Evolutionary conservation across 192 early-diverging fungal species (phyloP), one percentile per base, ranked within the genome.

Genomic region (Coemansia sp.): DNA sequence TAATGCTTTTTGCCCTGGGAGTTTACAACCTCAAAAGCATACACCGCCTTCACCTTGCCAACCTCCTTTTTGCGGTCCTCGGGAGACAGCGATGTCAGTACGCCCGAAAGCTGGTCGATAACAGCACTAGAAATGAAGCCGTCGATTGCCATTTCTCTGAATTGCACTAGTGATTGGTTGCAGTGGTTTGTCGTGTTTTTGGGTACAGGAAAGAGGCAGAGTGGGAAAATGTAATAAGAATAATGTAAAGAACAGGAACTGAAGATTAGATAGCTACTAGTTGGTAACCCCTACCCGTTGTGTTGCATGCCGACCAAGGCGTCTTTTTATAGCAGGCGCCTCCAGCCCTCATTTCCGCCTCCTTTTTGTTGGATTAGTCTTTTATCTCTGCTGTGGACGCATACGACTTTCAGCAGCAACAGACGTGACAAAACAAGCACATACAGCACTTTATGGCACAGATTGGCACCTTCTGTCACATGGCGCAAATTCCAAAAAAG

Each of bases 21-120:
- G 71, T 94, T 96, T 59, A 63, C 8, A 69, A 98, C 86, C 57
- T 93, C 87, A 76, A 98, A 93, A 67, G 92, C 89, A 82, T 94
- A 96, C 49, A 94, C 82, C 40, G 92, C 94, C 61, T 96, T 96
- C 40, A 40, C 47, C 19, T 70, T 73, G 55, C 16, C 66, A 41
- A 82, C 63, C 49, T 82, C 79, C 67, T 73, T 73, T 51, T 82
- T 76, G 65, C 79, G 79, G 45, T 71, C 74, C 26, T 82, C 79
- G 1, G 79, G 71, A 5, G 75, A 66, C 59, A 83, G 72, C 47
- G 72, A 48, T 2, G 43, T 62, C 42, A 77, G 69, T 18, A 77
- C 75, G 63, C 48, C 37, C 0, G 75, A 72, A 52, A 77, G 75
- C 66, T 77, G 68, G 63, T 77, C 80, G 47, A 77, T 77, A 65